A percentile compares a stretch with the other conserved stretches of the same genome.
phyloP scores from a whole-genome alignment of 225 moss, liverwort and hornwort genomes.

The Polytrichum commune region DNA sequence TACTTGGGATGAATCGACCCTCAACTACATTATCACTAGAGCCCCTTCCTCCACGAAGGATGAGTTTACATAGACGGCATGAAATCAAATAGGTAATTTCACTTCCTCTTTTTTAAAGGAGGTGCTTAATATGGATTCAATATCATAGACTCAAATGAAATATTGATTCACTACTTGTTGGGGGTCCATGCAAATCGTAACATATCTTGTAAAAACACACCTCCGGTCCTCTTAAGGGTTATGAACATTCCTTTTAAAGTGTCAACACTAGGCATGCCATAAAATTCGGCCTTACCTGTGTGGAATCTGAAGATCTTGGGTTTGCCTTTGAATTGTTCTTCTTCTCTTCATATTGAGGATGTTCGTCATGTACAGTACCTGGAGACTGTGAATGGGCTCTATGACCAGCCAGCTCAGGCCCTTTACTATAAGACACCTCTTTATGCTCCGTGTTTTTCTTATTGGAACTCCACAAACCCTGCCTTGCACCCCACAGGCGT shows the following conservation, averaged over 20 bases:
- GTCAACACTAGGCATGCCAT: too few species aligned
- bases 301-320: background rate
- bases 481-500: slow-evolving; percentile 26
- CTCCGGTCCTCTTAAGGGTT: too few species aligned
- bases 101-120: background rate
- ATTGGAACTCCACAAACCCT: slow-evolving; percentile 34
- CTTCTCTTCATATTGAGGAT: slow-evolving; percentile 16
- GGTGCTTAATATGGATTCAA: too few species aligned
- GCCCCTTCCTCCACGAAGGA: too few species aligned
- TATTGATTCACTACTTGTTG: too few species aligned
- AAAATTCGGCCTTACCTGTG: slow-evolving; percentile 23
- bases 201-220: too few species aligned
- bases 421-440: slow-evolving; percentile 12
- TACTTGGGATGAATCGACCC: too few species aligned
- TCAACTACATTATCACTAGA: too few species aligned
- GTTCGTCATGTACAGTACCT: slow-evolving; percentile 21
- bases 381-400: slow-evolving; percentile 20
- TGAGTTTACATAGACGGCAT: too few species aligned
- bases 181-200: too few species aligned
- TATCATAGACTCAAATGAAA: too few species aligned
- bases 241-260: background rate
- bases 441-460: slow-evolving; percentile 18
- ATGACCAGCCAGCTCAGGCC: slow-evolving; percentile 21
- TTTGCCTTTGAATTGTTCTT: slow-evolving; percentile 13
- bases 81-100: too few species aligned